Evolutionary conservation across 1,284 basidiomycete genomes (phyloP).

Genomic region (Inonotus obliquus): DNA sequence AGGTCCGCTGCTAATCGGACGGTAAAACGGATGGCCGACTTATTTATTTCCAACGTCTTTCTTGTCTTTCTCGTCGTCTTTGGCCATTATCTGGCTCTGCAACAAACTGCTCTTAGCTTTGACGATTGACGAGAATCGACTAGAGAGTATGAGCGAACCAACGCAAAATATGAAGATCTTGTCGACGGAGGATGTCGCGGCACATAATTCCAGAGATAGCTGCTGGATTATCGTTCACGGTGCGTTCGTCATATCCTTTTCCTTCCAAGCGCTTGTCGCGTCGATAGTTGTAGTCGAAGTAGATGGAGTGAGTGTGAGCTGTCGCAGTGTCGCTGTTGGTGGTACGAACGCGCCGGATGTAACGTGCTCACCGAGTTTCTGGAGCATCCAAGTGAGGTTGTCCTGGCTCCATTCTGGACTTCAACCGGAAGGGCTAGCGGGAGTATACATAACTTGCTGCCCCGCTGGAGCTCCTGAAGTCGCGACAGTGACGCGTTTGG

Average conservation of each 20-base stretch:
- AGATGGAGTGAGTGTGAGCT: no score
- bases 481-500: no score
- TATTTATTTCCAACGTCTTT: neutral
- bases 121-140: neutral
- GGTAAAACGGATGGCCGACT: neutral
- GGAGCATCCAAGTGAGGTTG: no score
- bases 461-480: no score
- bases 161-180: slow-evolving; percentile 24
- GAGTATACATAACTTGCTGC: no score
- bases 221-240: slow-evolving; percentile 92
- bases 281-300: neutral
- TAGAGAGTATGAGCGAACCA: slow-evolving; percentile 8
- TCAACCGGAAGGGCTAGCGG: no score
- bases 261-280: neutral
- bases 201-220: slow-evolving; percentile 66
- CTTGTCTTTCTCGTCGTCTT: neutral
- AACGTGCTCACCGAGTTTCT: no score
- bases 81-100: neutral
- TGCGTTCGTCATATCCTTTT: slow-evolving; percentile 27
- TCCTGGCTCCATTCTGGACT: no score
- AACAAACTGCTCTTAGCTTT: neutral
- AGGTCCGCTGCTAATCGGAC: neutral
- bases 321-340: no score
- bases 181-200: slow-evolving; percentile 57
- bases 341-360: no score